Evolutionary conservation across 768 basidiomycete genomes (phyloP).

Genomic region (Cantharellus cinnabarinus): DNA sequence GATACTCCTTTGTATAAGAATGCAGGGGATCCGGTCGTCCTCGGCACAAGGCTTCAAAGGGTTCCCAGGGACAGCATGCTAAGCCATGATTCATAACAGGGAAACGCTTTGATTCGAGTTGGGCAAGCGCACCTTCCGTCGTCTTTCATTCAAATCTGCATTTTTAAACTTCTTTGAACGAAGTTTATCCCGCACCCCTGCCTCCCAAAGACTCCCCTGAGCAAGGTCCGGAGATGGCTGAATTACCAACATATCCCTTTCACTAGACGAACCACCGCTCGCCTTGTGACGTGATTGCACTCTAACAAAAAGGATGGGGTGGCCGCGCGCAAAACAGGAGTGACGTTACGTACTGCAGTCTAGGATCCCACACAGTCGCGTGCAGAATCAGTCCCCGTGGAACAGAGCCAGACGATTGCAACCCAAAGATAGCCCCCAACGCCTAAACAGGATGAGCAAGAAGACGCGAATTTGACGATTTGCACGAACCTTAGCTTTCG

Average conservation of each 20-base stretch:
- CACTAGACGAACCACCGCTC: no score
- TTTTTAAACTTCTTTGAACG: constrained; percentile 58
- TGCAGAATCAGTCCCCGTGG: constrained; percentile 63
- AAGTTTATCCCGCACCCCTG: constrained; percentile 31
- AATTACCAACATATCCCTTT: no score
- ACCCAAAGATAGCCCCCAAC: constrained; percentile 39
- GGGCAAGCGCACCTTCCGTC: constrained; percentile 35
- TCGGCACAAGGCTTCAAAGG: constrained; percentile 40
- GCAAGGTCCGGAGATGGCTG: background rate
- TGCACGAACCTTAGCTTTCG: no score
- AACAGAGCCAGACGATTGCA: constrained; percentile 45
- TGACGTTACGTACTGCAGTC: constrained; percentile 40
- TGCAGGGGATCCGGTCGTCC: constrained; percentile 67
- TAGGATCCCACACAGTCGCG: constrained; percentile 65
- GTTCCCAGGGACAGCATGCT: constrained; percentile 67
- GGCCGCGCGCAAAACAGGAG: no score
- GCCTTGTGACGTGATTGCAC: no score
- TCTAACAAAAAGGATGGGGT: no score
- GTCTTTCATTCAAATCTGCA: constrained; percentile 68
- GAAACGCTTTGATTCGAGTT: constrained; percentile 1
- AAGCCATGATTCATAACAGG: background rate
- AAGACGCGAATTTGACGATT: no score
- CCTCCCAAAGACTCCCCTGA: constrained; percentile 14
- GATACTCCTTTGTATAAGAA: constrained; percentile 65
- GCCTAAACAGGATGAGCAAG: constrained; percentile 23